Base-by-base conservation (phyloP, 1,284 basidiomycete species). In the Pseudozyma pruni region DNA sequence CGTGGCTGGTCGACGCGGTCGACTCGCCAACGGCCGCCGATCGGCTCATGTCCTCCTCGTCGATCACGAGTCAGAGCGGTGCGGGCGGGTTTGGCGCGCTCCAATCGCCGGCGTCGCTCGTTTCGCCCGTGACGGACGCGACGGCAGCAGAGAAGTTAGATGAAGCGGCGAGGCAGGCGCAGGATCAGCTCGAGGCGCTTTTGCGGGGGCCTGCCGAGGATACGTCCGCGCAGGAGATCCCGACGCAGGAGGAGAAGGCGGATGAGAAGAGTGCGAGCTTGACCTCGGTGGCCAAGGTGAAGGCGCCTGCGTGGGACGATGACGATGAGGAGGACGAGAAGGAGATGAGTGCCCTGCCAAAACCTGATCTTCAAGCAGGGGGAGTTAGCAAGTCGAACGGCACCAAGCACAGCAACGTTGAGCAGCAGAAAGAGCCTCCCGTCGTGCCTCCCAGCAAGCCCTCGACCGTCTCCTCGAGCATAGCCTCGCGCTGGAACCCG, bases 221-320 rank as follows among this genome's bases (percentile, higher is more conserved):
- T 1, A 20, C 16, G 32, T 11, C 4, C 4, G 16, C 25, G n/a
- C n/a, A 42, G 13, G 22, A 41, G 22, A 11, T 11, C 11, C 33
- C 23, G 16, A 46, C n/a, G 29, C n/a, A 43, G 34, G 39, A 25
- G 17, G 23, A 33, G 34, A 19, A 16, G 35, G 35, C 25, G 17
- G 41, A 46, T 13, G 41, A 37, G 17, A 3, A 7, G 20, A 38
- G 34, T n/a, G 32, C 45, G 25, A 11, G 37, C 14, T 8, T 22
- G 37, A 23, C 44, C 7, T 34, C 41, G 9, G 20, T 25, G 22
- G 46, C 45, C 4, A 44, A 53, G 20, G 49, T 59, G 10, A 53
- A 49, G 13, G 74, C 72, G 19, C 74, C 74, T 2, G 72, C 71
- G 6, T 76, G 74, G 74, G 74, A 76, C 50, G 74, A 76, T 16